Conservation (phyloP, 768 basidiomycete species). For the Neoboletus brunneissimus region DNA sequence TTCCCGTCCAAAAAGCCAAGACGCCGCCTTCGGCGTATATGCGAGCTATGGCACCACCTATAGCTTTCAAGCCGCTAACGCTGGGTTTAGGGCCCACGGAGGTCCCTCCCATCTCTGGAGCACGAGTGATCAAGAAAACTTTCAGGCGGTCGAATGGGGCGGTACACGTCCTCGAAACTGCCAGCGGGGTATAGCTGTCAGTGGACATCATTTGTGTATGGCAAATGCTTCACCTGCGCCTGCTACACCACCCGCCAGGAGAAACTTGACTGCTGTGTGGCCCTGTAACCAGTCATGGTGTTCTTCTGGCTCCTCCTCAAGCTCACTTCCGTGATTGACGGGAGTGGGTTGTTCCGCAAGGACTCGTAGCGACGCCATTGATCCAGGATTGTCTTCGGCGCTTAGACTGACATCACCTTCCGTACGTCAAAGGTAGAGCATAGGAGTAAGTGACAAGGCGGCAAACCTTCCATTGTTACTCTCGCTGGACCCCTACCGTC, state of each 20-base stretch:
- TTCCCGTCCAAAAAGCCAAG: conserved; percentile 96
- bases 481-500: conserved; percentile 77
- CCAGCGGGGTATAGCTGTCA: conserved; percentile 2
- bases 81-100: conserved; percentile 42
- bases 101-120: conserved; percentile 66
- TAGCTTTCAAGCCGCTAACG: conserved; percentile 57
- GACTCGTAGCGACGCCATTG: conserved; percentile 18
- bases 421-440: conserved; percentile 24
- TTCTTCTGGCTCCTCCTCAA: conserved; percentile 60
- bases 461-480: conserved; percentile 85
- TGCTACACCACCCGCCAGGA: conserved; percentile 91
- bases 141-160: conserved; percentile 98
- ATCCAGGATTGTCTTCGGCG: conserved; percentile 66
- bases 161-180: conserved; percentile 94
- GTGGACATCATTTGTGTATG: background rate
- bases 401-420: conserved; percentile 76
- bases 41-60: conserved; percentile 67
- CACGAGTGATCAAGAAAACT: conserved; percentile 90
- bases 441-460: conserved; percentile 12
- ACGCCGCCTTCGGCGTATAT: conserved; percentile 91
- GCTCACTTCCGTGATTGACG: conserved; percentile 36
- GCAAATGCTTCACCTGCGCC: conserved; percentile 69
- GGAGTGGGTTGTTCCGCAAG: conserved; percentile 15
- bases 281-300: conserved; percentile 61
- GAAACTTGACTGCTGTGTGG: conserved; percentile 78